Evolutionary conservation across 2,329 filamentous ascomycete genomes (phyloP), one percentile per base, ranked within the genome.

Genomic region (Cladosporium velox): DNA sequence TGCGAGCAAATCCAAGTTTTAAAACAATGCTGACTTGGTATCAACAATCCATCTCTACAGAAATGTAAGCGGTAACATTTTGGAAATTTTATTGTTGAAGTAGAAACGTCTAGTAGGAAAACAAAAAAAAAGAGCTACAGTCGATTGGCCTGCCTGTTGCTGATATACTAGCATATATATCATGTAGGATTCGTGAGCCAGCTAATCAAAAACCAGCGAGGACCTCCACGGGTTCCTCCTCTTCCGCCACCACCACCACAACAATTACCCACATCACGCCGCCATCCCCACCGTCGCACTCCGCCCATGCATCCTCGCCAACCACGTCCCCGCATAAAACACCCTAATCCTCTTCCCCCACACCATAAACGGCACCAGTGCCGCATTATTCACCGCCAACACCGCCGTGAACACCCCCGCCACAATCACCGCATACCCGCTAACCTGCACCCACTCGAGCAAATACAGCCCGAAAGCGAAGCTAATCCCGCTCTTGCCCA

Each of bases 401-500:
- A 78, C 73, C 2, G 65, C 75, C 15, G 71, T 72, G 67, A 79
- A 79, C 14, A 77, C 74, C 1, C 77, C 76, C 1, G 73, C 73
- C 12, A 78, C 75, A 57, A 78, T 75, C 1, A 75, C 73, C 12
- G 71, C 76, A 52, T 77, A 78, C 4, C 77, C 77, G 32, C 69
- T 59, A 57, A 73, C 64, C 32, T 72, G 32, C 21, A 78, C 75
- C 77, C 77, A 78, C 35, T 77, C 75, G 18, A 78, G 71, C 52
- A 78, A 67, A 58, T 77, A 76, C 28, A 77, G 70, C 8, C 75
- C 72, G 60, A 70, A 71, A 7, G 66, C 77, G 51, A 78, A 79
- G 34, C 67, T 72, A 47, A 78, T 78, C 12, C 75, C 72, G 61
- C 77, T 76, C 65, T 78, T 79, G 38, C 77, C 76, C 34, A 73